Conservation (phyloP, 345 rosid species). For the Syzygium aqueum region DNA sequence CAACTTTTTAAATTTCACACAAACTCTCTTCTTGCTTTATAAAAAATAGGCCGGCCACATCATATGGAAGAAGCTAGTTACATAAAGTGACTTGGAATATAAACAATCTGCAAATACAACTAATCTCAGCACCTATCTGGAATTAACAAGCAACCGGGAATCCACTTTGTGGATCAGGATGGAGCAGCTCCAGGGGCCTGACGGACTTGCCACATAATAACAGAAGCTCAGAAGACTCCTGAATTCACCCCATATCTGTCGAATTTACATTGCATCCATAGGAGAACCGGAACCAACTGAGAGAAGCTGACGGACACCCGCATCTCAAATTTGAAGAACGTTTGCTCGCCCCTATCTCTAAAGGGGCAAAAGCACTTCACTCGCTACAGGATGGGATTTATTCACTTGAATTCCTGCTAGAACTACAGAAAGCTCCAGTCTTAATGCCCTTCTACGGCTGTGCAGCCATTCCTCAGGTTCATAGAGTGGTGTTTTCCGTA, state of each 20-base stretch:
- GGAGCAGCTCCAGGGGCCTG: neutral
- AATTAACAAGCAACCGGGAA: neutral
- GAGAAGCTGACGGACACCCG: neutral
- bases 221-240: neutral
- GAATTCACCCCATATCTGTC: neutral
- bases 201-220: neutral
- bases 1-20: neutral
- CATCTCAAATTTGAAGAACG: neutral
- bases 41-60: neutral
- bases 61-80: neutral
- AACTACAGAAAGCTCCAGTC: neutral
- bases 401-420: conserved; percentile 1
- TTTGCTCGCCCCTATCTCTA: neutral
- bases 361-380: neutral
- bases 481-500: neutral
- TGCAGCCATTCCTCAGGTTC: conserved; percentile 2
- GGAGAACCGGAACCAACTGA: neutral
- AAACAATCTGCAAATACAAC: neutral
- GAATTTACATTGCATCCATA: neutral
- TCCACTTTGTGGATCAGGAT: neutral
- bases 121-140: neutral
- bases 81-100: neutral
- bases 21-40: neutral
- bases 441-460: neutral
- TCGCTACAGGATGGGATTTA: neutral